Evolutionary conservation across 768 basidiomycete species (phyloP).

Genomic region (Termitomyces sp.): DNA sequence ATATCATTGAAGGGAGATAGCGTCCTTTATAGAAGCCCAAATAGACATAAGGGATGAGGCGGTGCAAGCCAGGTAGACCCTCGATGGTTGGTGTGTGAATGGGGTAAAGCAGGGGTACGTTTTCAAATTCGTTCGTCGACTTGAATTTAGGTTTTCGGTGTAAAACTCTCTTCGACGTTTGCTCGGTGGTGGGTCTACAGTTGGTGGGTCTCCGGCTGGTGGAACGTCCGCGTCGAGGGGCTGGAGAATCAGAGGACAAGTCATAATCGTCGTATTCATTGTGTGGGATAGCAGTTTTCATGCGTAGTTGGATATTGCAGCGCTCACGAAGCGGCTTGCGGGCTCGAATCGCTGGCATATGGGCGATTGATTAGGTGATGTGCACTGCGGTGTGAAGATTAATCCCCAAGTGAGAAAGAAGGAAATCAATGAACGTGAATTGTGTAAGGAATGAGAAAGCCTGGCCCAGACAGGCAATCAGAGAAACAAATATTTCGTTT

Average conservation of each 20-base stretch:
- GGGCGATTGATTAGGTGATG: not conserved
- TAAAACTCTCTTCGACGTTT: not conserved
- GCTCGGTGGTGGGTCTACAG: constrained; percentile 3
- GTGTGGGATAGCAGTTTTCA: constrained; percentile 14
- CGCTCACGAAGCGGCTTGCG: constrained; percentile 20
- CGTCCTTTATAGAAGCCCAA: constrained; percentile 13
- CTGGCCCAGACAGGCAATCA: not conserved
- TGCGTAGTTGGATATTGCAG: constrained; percentile 16
- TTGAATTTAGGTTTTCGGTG: not conserved
- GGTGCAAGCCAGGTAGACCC: constrained; percentile 14
- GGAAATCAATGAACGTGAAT: not conserved
- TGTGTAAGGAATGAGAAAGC: not conserved
- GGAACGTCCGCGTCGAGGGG: not conserved
- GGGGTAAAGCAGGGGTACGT: constrained; percentile 10
- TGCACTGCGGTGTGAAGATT: not conserved
- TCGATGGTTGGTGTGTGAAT: constrained; percentile 4
- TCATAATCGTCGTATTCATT: constrained; percentile 1
- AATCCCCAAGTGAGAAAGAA: not conserved
- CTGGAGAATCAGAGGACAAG: not conserved
- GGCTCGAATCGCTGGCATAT: constrained; percentile 14
- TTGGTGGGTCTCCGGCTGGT: constrained; percentile 4
- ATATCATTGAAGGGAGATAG: constrained; percentile 13
- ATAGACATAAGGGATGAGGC: constrained; percentile 17
- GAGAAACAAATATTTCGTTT: not conserved
- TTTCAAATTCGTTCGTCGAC: not conserved